Conservation (phyloP, 2,329 filamentous ascomycete genomes). For the Verticillium dahliae region DNA sequence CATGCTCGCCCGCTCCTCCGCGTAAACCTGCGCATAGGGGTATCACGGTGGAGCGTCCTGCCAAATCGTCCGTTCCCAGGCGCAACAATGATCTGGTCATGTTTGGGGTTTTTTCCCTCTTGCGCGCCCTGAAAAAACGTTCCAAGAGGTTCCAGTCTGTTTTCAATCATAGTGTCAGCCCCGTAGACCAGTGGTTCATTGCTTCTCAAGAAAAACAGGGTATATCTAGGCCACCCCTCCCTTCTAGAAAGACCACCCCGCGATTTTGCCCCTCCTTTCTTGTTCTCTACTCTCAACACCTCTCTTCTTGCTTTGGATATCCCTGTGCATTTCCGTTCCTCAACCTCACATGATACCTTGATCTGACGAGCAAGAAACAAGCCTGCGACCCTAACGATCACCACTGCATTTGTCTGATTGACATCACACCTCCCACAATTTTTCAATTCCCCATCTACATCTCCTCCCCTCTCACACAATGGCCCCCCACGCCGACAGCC, state of each 20-base stretch:
- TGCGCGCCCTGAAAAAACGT: neutral
- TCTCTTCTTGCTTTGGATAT: neutral
- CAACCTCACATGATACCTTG: neutral
- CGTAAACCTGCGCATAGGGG: constrained; percentile 17
- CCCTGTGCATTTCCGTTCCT: too few relatives aligned
- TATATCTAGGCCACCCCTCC: neutral
- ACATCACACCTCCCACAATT: neutral
- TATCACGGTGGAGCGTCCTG: constrained; percentile 1
- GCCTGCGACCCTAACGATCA: neutral
- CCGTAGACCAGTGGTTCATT: too few relatives aligned
- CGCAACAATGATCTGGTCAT: neutral
- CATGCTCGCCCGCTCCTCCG: constrained; percentile 12
- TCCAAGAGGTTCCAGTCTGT: neutral
- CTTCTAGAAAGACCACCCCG: neutral
- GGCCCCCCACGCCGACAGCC: constrained; percentile 52
- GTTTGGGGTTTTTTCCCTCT: neutral
- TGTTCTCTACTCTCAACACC: neutral
- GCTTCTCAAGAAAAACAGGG: neutral
- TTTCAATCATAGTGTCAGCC: neutral
- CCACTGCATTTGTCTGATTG: neutral
- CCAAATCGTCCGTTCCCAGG: neutral
- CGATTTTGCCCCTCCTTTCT: constrained; percentile 2
- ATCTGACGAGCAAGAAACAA: neutral
- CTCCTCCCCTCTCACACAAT: constrained; percentile 27
- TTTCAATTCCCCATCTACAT: neutral